phyloP scores from a whole-genome alignment of 2,329 filamentous ascomycete species.

The Capronia epimyces region DNA sequence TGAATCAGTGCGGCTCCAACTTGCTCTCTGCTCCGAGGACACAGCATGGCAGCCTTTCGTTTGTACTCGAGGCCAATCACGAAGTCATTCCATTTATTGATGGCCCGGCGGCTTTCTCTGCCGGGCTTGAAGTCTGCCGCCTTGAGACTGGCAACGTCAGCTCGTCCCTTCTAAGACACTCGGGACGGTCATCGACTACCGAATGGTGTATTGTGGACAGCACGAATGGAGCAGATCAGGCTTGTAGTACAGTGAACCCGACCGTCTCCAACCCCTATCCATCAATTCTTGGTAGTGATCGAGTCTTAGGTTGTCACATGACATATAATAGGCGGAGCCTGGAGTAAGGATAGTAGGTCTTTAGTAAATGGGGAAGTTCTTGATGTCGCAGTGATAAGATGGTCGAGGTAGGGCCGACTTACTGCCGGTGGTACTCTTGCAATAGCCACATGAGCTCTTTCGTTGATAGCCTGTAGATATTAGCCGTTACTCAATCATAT shows the following conservation, averaged over 20 bases:
- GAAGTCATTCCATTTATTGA: slow-evolving; percentile 47
- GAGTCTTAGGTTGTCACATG: slow-evolving; percentile 40
- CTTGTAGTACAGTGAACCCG: slow-evolving; percentile 47
- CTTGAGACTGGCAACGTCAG: slow-evolving; percentile 35
- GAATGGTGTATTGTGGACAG: slow-evolving; percentile 70
- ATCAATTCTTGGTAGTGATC: slow-evolving; percentile 46
- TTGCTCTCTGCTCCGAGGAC: slow-evolving; percentile 42
- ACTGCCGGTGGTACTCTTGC: slow-evolving; percentile 44
- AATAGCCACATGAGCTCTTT: slow-evolving; percentile 44
- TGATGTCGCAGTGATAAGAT: slow-evolving; percentile 32
- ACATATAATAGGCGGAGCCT: slow-evolving; percentile 46
- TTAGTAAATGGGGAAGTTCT: slow-evolving; percentile 6
- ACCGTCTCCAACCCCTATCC: slow-evolving; percentile 47
- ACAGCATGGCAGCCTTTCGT: slow-evolving; percentile 41
- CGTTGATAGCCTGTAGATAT: slow-evolving; percentile 42
- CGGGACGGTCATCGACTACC: slow-evolving; percentile 31
- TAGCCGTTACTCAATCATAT: slow-evolving; percentile 12
- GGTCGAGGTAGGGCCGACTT: slow-evolving; percentile 35
- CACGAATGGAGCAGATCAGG: slow-evolving; percentile 66
- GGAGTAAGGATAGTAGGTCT: slow-evolving; percentile 6
- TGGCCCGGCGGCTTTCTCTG: slow-evolving; percentile 44
- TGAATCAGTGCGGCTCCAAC: slow-evolving; percentile 17
- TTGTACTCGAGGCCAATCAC: slow-evolving; percentile 46
- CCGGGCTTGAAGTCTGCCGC: slow-evolving; percentile 41
- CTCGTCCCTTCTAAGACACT: not conserved